phyloP scores from a whole-genome alignment of 345 rosid genomes.

The Moricandia moricandioides region DNA sequence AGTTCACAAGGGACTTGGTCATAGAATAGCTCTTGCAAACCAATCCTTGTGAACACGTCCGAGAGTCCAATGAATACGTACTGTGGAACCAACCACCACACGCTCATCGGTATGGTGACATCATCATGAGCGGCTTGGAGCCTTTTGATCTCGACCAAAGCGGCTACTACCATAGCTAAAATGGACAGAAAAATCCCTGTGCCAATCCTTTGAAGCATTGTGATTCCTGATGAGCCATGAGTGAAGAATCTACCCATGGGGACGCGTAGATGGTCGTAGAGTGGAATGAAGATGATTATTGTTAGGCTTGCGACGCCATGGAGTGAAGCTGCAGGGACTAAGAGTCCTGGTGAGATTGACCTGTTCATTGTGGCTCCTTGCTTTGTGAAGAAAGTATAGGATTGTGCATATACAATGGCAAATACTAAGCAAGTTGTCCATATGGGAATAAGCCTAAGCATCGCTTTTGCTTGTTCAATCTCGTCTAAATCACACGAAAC shows the following conservation, averaged over 20 bases:
- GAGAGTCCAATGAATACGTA: slow-evolving; percentile 18
- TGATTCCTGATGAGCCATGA: slow-evolving; percentile 32
- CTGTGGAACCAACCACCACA: slow-evolving; percentile 41
- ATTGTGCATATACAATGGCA: slow-evolving; percentile 50
- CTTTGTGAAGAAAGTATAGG: slow-evolving; percentile 55
- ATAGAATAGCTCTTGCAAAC: slow-evolving; percentile 51
- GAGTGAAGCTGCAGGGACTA: slow-evolving; percentile 56
- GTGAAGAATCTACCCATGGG: slow-evolving; percentile 36
- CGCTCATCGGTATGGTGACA: slow-evolving; percentile 27
- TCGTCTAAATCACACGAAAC: slow-evolving; percentile 36
- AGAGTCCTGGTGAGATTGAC: slow-evolving; percentile 35
- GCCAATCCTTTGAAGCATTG: slow-evolving; percentile 39
- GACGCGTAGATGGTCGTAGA: slow-evolving; percentile 47
- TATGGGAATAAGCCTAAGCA: slow-evolving; percentile 49
- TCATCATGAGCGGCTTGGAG: slow-evolving; percentile 25
- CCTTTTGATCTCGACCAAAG: slow-evolving; percentile 40
- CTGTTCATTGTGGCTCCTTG: slow-evolving; percentile 63
- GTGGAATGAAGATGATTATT: slow-evolving; percentile 41
- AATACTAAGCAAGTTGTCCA: slow-evolving; percentile 49
- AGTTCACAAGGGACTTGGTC: slow-evolving; percentile 38
- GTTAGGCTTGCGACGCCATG: slow-evolving; percentile 43
- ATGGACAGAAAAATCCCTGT: slow-evolving; percentile 30
- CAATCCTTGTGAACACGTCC: slow-evolving; percentile 28
- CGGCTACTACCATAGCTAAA: slow-evolving; percentile 31
- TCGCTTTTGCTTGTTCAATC: slow-evolving; percentile 52